Percentiles rank a stretch among this genome's conserved stretches.
phyloP scores from a whole-genome alignment of 495 filamentous ascomycete genomes.

The Hypomontagnella monticulosa region DNA sequence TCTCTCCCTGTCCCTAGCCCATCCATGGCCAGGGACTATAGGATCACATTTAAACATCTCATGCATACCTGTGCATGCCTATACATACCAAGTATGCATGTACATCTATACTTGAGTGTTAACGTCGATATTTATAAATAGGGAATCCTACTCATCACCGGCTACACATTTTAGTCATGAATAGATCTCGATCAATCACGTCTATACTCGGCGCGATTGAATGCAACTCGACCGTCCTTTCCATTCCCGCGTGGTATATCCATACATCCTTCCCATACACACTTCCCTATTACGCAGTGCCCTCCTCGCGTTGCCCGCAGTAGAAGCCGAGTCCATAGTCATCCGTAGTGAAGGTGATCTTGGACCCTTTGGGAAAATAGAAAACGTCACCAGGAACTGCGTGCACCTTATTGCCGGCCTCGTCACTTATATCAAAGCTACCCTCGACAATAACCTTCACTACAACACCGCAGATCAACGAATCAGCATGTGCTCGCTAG shows the following conservation, averaged over 20 bases:
- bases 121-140: too few species aligned
- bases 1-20: conserved; percentile 1
- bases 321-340: conserved; percentile 78
- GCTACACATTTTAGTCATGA: too few species aligned
- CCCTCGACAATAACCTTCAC: conserved; percentile 82
- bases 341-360: conserved; percentile 78
- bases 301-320: conserved; percentile 52
- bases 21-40: conserved; percentile 6
- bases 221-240: background rate
- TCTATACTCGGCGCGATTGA: too few species aligned
- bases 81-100: background rate
- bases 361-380: conserved; percentile 78
- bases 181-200: too few species aligned
- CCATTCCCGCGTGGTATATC: conserved; percentile 1
- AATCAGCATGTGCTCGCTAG: background rate
- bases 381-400: conserved; percentile 78
- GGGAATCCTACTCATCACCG: too few species aligned
- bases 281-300: conserved; percentile 19
- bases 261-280: background rate
- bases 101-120: too few species aligned
- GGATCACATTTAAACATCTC: conserved; percentile 17
- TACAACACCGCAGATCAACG: background rate
- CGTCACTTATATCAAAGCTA: conserved; percentile 74
- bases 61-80: background rate
- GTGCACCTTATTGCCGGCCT: conserved; percentile 73